Conservation (phyloP, 2,329 filamentous ascomycete species). For the Lojkania enalia region DNA sequence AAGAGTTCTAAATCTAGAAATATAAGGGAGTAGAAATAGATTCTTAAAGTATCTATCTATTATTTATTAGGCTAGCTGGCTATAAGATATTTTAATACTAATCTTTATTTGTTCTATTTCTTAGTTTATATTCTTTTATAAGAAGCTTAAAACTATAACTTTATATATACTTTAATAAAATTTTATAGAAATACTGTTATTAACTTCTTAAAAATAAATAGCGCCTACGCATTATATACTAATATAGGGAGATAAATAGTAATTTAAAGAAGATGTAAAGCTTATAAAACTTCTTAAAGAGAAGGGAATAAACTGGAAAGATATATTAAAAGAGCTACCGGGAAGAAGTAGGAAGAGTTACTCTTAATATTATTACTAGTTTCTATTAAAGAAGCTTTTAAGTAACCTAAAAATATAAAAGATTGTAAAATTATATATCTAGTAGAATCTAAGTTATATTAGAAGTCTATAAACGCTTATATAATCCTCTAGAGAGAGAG, state of each 20-base stretch:
- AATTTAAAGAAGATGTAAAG: neutral
- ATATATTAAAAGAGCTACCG: conserved; percentile 2
- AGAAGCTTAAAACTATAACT: conserved; percentile 9
- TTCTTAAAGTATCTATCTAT: conserved; percentile 7
- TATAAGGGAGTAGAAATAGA: conserved; percentile 6
- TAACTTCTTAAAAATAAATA: conserved; percentile 3
- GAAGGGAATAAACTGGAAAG: conserved; percentile 1
- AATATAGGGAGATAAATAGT: conserved; percentile 1
- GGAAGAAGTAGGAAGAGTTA: conserved; percentile 2
- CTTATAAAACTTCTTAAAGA: conserved; percentile 1
- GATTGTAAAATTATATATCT: conserved; percentile 2
- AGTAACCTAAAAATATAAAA: conserved; percentile 1
- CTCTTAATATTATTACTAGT: conserved; percentile 2
- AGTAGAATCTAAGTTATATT: conserved; percentile 1
- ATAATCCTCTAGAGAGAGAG: conserved; percentile 3
- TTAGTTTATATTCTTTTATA: conserved; percentile 11
- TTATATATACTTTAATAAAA: conserved; percentile 10
- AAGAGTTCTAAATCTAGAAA: conserved; percentile 7
- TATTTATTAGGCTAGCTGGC: conserved; percentile 9
- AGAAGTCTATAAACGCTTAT: conserved; percentile 1
- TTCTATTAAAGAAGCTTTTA: conserved; percentile 2
- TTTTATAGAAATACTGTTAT: conserved; percentile 4
- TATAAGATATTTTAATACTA: conserved; percentile 8
- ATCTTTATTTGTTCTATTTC: conserved; percentile 9
- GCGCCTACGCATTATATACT: conserved; percentile 1